A percentile compares a stretch with the other conserved stretches of the same genome.
Evolutionary conservation across 1,139 yeast genomes (phyloP).

Genomic region (Taphrina flavorubra): DNA sequence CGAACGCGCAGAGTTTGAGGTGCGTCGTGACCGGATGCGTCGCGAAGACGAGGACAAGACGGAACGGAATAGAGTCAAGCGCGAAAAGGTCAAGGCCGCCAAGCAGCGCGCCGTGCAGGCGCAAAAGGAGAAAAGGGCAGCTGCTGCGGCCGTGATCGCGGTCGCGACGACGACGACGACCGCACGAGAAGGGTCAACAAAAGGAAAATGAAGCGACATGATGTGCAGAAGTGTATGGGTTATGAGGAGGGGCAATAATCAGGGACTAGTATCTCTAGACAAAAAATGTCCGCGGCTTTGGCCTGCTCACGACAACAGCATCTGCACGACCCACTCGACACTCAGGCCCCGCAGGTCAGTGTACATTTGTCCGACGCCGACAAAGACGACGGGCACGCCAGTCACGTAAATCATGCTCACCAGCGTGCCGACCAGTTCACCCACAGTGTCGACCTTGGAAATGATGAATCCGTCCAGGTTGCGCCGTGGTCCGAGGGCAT

Average conservation of each 20-base stretch:
- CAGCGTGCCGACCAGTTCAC: slow-evolving; percentile 94
- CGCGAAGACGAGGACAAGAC: slow-evolving; percentile 49
- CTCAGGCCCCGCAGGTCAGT: slow-evolving; percentile 92
- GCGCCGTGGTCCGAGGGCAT: slow-evolving; percentile 86
- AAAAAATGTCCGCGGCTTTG: neutral
- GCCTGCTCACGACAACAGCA: slow-evolving; percentile 54
- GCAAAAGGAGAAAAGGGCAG: slow-evolving; percentile 12
- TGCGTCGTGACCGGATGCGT: slow-evolving; percentile 42
- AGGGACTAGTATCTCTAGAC: neutral
- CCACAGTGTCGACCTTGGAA: slow-evolving; percentile 96
- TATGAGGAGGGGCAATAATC: neutral
- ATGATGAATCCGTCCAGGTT: slow-evolving; percentile 87
- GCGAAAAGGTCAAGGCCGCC: slow-evolving; percentile 33
- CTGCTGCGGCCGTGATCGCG: no score
- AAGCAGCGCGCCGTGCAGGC: slow-evolving; percentile 19
- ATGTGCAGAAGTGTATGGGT: neutral
- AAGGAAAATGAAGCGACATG: neutral
- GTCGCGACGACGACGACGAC: no score
- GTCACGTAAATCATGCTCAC: slow-evolving; percentile 98
- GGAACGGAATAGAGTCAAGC: slow-evolving; percentile 49
- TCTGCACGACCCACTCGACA: slow-evolving; percentile 89
- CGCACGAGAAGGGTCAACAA: neutral
- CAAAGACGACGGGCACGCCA: slow-evolving; percentile 90
- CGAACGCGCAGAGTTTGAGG: slow-evolving; percentile 48
- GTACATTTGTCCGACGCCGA: slow-evolving; percentile 96